Evolutionary conservation across 805 yeast genomes (phyloP).

Genomic region (Komagataella ulmi): DNA sequence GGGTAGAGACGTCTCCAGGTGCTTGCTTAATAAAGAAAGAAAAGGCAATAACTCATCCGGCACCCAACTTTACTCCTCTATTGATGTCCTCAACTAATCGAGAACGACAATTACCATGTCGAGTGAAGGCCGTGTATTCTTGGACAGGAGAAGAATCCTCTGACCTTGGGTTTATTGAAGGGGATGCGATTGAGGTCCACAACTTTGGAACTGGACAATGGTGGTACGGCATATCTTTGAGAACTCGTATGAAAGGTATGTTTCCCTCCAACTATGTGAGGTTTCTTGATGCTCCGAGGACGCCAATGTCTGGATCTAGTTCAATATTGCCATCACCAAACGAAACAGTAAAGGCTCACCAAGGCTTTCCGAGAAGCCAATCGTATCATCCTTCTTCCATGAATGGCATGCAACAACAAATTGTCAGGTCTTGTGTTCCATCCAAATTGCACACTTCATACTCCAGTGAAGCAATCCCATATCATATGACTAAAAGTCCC

Average conservation of each 20-base stretch:
- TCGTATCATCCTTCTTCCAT: background rate
- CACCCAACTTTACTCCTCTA: background rate
- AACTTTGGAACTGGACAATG: constrained; percentile 78
- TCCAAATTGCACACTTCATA: background rate
- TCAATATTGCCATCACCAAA: background rate
- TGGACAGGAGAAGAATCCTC: constrained; percentile 90
- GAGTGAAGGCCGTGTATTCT: constrained; percentile 55
- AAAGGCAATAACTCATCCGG: background rate
- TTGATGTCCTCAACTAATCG: background rate
- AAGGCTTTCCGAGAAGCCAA: background rate
- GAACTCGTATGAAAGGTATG: constrained; percentile 73
- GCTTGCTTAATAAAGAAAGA: background rate
- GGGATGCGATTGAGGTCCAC: constrained; percentile 74
- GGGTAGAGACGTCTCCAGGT: background rate
- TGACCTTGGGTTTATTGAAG: constrained; percentile 89
- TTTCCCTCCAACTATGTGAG: constrained; percentile 85
- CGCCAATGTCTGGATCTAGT: constrained; percentile 1
- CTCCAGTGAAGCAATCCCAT: background rate
- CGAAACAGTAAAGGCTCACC: background rate
- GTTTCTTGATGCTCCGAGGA: constrained; percentile 22
- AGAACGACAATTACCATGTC: background rate
- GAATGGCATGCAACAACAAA: background rate
- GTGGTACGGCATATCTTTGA: constrained; percentile 75
- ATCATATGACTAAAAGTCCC: background rate
- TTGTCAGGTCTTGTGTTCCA: background rate